Base-by-base conservation (phyloP, 1,139 yeast genomes). In the Pichia sp. region DNA sequence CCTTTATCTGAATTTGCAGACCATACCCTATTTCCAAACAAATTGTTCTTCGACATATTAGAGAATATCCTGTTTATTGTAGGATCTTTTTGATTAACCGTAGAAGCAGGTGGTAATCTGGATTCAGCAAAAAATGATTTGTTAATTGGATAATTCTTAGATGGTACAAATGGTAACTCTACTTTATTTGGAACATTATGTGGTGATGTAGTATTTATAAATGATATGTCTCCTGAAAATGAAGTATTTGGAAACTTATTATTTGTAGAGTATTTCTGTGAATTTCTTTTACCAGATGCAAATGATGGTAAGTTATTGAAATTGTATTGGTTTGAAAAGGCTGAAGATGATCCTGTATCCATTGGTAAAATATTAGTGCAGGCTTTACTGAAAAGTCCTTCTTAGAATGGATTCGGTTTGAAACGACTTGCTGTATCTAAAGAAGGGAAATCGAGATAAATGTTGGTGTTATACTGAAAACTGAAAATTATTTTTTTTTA, bases 231-330 rank as follows among this genome's bases (percentile, higher is more conserved):
- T 26, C 28, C 9, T 16, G 16, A 16, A 16, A 16, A 1, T 16
- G 16, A 16, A 16, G 16, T 16, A 16, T 16, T 16, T 16, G 16
- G 16, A 16, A 16, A 16, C 16, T 16, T 16, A 16, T 16, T 16
- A 16, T 16, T 16, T 16, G 16, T 16, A 16, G 16, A 16, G 16
- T 16, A 16, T 16, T 16, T 16, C 16, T 16, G 16, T 16, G 22
- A 12, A 9, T 27, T 29, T 22, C 37, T 37, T n/a, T 42, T 35
- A 28, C 20, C 28, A 3, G 41, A 37, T 26, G 46, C 39, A 28
- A 50, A 50, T 6, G 45, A 36, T 6, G 53, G 53, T 22, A 50
- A 30, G 20, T 42, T 50, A 16, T 39, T 40, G 33, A 46, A 50
- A 24, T 43, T 42, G 24, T 48, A 50, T 9, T 38, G 36, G 26